Conservation (phyloP, 192 early-diverging fungal species). For the Coemansia sp. region DNA sequence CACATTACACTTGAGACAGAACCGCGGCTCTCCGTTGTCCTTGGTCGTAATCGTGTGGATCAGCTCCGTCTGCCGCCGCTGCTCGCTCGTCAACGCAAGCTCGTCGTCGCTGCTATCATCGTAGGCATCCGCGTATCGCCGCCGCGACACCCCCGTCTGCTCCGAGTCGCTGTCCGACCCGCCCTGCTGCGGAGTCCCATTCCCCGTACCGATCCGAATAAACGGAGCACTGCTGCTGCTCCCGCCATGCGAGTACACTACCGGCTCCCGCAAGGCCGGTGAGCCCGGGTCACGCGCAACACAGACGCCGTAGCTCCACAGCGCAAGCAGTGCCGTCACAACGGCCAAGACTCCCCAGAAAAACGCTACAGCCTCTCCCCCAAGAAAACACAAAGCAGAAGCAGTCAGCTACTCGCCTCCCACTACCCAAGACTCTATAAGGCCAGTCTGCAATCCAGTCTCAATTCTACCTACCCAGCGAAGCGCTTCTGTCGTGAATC, state of each 20-base stretch:
- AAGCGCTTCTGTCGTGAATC: constrained; percentile 4
- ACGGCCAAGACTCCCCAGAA: not conserved
- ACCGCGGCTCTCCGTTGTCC: constrained; percentile 43
- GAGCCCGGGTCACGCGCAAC: constrained; percentile 30
- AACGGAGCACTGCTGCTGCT: constrained; percentile 6
- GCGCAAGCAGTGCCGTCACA: not conserved
- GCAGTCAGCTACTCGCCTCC: too few relatives aligned
- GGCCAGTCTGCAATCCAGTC: too few relatives aligned
- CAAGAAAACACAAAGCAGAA: too few relatives aligned
- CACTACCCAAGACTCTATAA: too few relatives aligned
- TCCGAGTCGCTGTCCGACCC: constrained; percentile 7
- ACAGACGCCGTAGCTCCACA: constrained; percentile 38
- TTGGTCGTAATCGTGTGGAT: constrained; percentile 38
- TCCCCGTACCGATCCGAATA: not conserved
- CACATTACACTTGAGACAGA: constrained; percentile 50
- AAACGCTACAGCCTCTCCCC: too few relatives aligned
- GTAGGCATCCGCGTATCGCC: not conserved
- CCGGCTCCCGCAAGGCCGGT: not conserved
- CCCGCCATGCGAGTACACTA: constrained; percentile 7
- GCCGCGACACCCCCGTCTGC: not conserved
- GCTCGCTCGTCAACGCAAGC: constrained; percentile 17
- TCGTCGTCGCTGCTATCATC: constrained; percentile 11
- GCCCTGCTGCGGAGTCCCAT: not conserved
- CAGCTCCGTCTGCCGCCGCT: constrained; percentile 25
- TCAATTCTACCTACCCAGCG: too few relatives aligned